phyloP scores from a whole-genome alignment of 768 basidiomycete species.

The Boletus vermiculosoides region DNA sequence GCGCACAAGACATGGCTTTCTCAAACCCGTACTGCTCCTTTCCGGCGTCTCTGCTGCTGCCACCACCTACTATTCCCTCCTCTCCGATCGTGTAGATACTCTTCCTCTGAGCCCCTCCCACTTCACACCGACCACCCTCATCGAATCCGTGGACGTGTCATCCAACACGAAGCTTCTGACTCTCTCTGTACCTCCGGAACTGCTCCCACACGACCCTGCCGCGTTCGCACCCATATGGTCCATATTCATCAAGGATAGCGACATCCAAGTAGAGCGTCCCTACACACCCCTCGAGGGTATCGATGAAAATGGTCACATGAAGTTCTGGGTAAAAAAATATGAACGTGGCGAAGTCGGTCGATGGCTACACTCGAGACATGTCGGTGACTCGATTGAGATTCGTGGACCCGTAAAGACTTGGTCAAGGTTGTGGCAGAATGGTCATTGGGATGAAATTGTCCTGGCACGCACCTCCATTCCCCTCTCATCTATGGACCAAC shows the following conservation, averaged over 20 bases:
- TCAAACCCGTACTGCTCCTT: constrained; percentile 27
- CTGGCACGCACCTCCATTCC: constrained; percentile 47
- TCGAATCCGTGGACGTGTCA: constrained; percentile 51
- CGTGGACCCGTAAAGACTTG: constrained; percentile 76
- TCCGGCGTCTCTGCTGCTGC: constrained; percentile 41
- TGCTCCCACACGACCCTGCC: constrained; percentile 29
- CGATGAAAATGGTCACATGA: constrained; percentile 62
- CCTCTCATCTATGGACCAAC: not conserved
- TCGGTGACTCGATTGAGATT: constrained; percentile 69
- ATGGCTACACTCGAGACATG: constrained; percentile 72
- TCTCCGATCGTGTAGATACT: constrained; percentile 47
- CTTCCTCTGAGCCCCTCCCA: constrained; percentile 42
- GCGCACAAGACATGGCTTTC: not conserved
- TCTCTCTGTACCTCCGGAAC: constrained; percentile 50
- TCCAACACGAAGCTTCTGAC: constrained; percentile 64
- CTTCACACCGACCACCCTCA: constrained; percentile 61
- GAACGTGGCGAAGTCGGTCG: constrained; percentile 75
- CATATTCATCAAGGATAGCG: constrained; percentile 80
- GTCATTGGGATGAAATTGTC: constrained; percentile 74
- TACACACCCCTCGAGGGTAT: constrained; percentile 81
- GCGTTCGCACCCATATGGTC: constrained; percentile 60
- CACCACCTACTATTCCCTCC: constrained; percentile 52
- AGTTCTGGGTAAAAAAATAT: constrained; percentile 82
- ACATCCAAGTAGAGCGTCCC: constrained; percentile 84
- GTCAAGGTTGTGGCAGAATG: constrained; percentile 43